Base-by-base conservation (phyloP, 2,329 filamentous ascomycete genomes). In the Fusarium tupiense region DNA sequence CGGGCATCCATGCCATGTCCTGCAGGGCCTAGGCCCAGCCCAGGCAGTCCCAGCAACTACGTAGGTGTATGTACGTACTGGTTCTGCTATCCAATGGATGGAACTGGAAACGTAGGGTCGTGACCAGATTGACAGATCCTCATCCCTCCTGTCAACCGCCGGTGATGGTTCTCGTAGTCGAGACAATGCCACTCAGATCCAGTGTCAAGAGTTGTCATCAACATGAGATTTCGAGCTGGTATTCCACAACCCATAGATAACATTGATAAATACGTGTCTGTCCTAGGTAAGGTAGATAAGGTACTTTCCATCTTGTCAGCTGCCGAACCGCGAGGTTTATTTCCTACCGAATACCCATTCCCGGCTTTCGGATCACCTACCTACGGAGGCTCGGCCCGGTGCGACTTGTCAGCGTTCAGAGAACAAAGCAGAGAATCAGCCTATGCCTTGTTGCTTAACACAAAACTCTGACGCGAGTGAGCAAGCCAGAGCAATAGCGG, bases 1-100 rank as follows among this genome's bases (percentile, higher is more conserved):
- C 53, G 33, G 33, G 14, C 33, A 66, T 63, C 64, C 65, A 53
- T 69, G 37, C 64, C 65, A 53, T 69, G 37, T 76, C 73, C 71
- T 76, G 75, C 75, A 78, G 73, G 72, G 72, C 68, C 61, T 22
- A 69, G 72, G 69, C 61, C 59, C 11, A 57, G 60, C 61, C 61
- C 11, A 53, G 60, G 52, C 35, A 65, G 61, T 59, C 52, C 69
- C 46, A 64, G 56, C 61, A 72, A 56, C 63, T 56, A 68, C 31
- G 37, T 69, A 64, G 24, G n/a, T n/a, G 43, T 47, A 41, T 49
- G 46, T 49, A 22, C 26, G 40, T 60, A 44, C 59, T 44, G 52
- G n/a, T 26, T 62, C 54, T 20, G 29, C 57, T 14, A 12, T 61
- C 40, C 22, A 49, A 46, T 38, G 19, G 57, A 46, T 38, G 19